Base-by-base conservation (phyloP, 768 basidiomycete species). In the Russula sp. region DNA sequence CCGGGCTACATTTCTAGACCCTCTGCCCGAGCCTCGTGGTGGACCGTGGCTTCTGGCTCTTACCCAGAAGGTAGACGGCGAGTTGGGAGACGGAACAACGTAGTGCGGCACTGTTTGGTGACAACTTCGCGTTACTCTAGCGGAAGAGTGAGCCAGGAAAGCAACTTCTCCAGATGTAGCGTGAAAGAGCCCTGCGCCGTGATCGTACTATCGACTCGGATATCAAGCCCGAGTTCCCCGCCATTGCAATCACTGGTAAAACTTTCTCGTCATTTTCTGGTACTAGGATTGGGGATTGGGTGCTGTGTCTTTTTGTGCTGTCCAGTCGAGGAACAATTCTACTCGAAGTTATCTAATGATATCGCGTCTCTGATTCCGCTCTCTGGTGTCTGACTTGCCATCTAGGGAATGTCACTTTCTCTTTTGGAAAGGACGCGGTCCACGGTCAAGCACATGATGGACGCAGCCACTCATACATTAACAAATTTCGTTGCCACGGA, bases 11-110 rank as follows among this genome's bases (percentile, higher is more conserved):
- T 42, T 3, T 58, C 50, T 41, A 47, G 61, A 54, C 61, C 61
- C 61, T 41, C 20, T 41, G 43, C 58, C 58, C 57, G 10, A 43
- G 38, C 55, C 57, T 58, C 61, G 61, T 63, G 46, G 41, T 16
- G 16, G 13, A 49, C 47, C 25, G 20, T n/a, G 32, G 11, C n/a
- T 47, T 39, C 38, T 32, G 48, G 39, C 20, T 22, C 3, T 13
- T 32, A 18, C 49, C 20, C n/a, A 16, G 32, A 36, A 50, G 41
- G 32, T 22, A 42, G 49, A 35, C 13, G 11, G 11, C 13, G 42
- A 49, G 22, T 39, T 22, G 16, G 14, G 45, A 38, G 32, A 41
- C 18, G 22, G 58, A 29, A 35, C 14, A 7, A 42, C 1, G 52
- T 9, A 29, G 7, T 20, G 50, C 7, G 50, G 50, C 34, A 9